A percentile compares a stretch with the other conserved stretches of the same genome.
phyloP scores from a whole-genome alignment of 495 filamentous ascomycete genomes.

The Cercophora newfieldiana region DNA sequence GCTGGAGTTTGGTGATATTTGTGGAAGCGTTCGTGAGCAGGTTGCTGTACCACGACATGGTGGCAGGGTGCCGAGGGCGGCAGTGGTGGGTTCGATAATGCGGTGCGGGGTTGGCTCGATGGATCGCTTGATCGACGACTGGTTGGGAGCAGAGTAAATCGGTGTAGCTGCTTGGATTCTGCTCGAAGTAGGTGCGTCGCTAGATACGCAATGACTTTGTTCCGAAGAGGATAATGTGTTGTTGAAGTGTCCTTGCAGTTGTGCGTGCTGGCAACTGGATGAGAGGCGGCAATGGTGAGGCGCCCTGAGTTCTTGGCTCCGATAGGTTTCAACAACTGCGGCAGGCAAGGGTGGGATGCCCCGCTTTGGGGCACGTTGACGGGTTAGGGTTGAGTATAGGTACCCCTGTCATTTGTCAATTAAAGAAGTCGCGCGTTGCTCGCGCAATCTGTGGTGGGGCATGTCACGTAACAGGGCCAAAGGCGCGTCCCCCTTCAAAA shows the following conservation, averaged over 20 bases:
- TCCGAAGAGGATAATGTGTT: not conserved
- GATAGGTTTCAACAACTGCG: not conserved
- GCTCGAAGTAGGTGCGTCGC: not conserved
- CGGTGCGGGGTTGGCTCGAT: not conserved
- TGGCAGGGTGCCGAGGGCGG: constrained; percentile 1
- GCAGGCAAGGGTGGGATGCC: not conserved
- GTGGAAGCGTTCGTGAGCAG: constrained; percentile 77
- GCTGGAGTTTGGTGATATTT: constrained; percentile 76
- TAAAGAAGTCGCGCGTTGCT: constrained; percentile 30
- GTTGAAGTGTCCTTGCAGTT: not conserved
- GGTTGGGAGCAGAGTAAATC: not conserved
- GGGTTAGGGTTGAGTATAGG: constrained; percentile 8
- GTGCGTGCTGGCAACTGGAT: not conserved
- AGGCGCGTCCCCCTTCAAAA: constrained; percentile 27
- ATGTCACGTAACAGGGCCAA: constrained; percentile 32
- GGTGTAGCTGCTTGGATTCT: not conserved
- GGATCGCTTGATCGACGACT: not conserved
- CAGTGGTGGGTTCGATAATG: not conserved
- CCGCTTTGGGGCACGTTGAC: not conserved
- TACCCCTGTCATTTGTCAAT: constrained; percentile 16
- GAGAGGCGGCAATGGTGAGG: not conserved
- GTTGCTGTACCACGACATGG: constrained; percentile 69
- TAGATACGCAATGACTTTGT: not conserved
- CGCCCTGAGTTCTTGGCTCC: not conserved
- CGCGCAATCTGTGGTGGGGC: constrained; percentile 25